Percentiles rank a stretch among this genome's conserved stretches.
phyloP scores from a whole-genome alignment of 257 asterid species.

The Solanum neorickii region DNA sequence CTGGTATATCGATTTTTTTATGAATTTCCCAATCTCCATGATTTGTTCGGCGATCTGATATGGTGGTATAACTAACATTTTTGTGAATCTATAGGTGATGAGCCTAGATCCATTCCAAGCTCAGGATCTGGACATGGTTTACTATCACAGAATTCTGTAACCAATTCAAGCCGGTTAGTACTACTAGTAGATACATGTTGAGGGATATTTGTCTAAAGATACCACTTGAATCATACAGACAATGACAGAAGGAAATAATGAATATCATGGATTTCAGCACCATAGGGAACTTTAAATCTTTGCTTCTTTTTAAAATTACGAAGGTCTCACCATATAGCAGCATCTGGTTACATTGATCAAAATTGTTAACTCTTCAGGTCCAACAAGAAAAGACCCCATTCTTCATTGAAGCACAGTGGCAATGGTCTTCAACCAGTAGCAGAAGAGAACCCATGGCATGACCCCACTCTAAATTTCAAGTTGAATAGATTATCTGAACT shows the following conservation, averaged over 20 bases:
- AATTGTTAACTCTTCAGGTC: constrained; percentile 31
- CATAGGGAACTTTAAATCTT: background rate
- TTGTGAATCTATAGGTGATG: constrained; percentile 37
- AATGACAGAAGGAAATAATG: background rate
- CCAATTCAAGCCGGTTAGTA: constrained; percentile 59
- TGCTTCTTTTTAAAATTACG: background rate
- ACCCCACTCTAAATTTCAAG: constrained; percentile 43
- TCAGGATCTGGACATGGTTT: constrained; percentile 66
- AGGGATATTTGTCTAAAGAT: background rate
- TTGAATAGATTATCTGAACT: constrained; percentile 30
- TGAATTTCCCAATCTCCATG: background rate
- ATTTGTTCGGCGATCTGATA: background rate
- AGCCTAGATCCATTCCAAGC: constrained; percentile 60
- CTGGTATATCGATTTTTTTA: constrained; percentile 26
- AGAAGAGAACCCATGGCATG: constrained; percentile 59
- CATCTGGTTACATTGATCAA: background rate
- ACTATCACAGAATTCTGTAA: constrained; percentile 44
- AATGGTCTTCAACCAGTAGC: constrained; percentile 72
- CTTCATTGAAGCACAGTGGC: constrained; percentile 53
- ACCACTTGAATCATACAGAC: background rate
- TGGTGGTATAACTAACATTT: background rate
- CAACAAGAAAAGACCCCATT: constrained; percentile 50
- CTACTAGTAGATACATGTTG: background rate
- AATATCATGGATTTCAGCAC: background rate
- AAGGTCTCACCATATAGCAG: background rate